Conservation (phyloP, 169 alveolate genomes). For the Miamiensis avidus region DNA sequence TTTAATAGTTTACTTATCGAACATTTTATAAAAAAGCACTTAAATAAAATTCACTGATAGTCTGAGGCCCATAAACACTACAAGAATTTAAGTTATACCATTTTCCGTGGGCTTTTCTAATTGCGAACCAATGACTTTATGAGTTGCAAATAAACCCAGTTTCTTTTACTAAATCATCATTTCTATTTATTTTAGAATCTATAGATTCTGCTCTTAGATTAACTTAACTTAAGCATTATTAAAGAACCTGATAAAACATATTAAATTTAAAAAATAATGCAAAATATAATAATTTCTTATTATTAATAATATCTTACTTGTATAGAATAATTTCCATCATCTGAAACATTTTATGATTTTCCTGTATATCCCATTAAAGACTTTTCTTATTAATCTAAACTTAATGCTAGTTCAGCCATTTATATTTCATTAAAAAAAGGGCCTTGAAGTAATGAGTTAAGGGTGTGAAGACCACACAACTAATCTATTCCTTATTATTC, state of each 20-base stretch:
- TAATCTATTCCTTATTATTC: constrained; percentile 70
- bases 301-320: constrained; percentile 54
- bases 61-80: constrained; percentile 74
- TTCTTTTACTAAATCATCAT: constrained; percentile 54
- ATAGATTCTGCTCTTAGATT: constrained; percentile 24
- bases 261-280: no score
- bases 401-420: constrained; percentile 56
- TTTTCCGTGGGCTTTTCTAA: constrained; percentile 56
- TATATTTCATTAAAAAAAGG: constrained; percentile 64
- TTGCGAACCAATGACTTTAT: constrained; percentile 73
- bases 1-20: constrained; percentile 40
- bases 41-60: constrained; percentile 69
- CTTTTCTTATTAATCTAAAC: constrained; percentile 54
- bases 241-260: no score
- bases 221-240: constrained; percentile 3
- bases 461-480: constrained; percentile 73
- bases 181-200: constrained; percentile 36
- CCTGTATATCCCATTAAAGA: constrained; percentile 26
- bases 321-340: constrained; percentile 72
- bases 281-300: no score
- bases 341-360: constrained; percentile 62
- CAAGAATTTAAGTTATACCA: constrained; percentile 78
- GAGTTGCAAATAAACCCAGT: constrained; percentile 75
- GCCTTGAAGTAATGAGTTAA: constrained; percentile 65
- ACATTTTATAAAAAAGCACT: constrained; percentile 50